phyloP scores from a whole-genome alignment of 78 protist genomes.

The Chrysochromulina parva region DNA sequence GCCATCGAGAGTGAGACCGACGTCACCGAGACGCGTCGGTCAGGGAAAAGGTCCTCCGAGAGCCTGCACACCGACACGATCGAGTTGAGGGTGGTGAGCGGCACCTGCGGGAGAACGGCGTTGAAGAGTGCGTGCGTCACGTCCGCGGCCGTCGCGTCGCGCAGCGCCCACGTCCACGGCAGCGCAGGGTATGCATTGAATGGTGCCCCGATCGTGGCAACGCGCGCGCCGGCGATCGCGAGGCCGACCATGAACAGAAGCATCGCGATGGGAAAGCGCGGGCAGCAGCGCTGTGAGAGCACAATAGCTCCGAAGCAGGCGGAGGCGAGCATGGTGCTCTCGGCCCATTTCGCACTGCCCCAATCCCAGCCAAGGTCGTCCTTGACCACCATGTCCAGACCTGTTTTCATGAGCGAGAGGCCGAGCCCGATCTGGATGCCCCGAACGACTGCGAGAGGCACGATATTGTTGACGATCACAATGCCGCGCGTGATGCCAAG shows the following conservation, averaged over 20 bases:
- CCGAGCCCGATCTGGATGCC: slow-evolving; percentile 46
- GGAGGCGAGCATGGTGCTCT: not conserved
- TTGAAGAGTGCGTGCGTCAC: not conserved
- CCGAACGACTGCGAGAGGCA: slow-evolving; percentile 15
- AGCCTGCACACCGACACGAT: slow-evolving; percentile 34
- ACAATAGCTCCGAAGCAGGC: not conserved
- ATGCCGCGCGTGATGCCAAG: slow-evolving; percentile 19
- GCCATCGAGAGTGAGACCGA: not conserved
- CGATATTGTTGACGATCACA: not conserved
- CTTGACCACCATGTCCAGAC: not conserved
- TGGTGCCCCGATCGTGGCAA: not conserved
- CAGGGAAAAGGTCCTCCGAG: slow-evolving; percentile 23
- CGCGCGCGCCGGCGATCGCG: not conserved
- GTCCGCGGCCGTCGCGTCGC: not conserved
- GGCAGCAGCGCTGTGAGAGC: too few species aligned
- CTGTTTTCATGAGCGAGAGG: not conserved
- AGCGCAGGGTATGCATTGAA: not conserved
- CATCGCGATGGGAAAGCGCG: slow-evolving; percentile 24
- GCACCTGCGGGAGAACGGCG: slow-evolving; percentile 39
- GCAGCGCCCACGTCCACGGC: not conserved
- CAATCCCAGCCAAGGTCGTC: not conserved
- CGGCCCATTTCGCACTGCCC: too few species aligned
- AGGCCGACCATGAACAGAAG: slow-evolving; percentile 18
- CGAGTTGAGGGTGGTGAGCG: slow-evolving; percentile 47
- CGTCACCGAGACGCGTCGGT: not conserved